Evolutionary conservation across 805 yeast genomes (phyloP).

Genomic region (Ogataea parapolymorpha): DNA sequence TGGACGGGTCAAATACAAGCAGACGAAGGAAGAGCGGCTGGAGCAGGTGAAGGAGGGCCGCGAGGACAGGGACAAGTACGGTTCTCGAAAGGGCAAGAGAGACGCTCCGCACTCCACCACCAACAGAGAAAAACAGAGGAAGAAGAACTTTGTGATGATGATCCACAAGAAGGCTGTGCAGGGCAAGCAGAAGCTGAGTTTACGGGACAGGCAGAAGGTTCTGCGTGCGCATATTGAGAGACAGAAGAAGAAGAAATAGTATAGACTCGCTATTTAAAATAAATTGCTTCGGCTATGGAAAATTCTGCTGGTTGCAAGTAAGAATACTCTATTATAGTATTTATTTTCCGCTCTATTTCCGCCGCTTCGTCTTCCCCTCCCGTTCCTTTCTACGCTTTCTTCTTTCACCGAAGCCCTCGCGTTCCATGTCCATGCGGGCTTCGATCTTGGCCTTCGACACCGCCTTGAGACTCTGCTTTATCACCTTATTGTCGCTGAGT

Average conservation of each 20-base stretch:
- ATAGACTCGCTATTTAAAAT: neutral
- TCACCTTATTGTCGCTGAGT: conserved; percentile 73
- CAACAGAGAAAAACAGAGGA: conserved; percentile 91
- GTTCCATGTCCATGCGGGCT: conserved; percentile 90
- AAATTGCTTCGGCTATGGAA: no score
- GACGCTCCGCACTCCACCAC: conserved; percentile 85
- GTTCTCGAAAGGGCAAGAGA: conserved; percentile 80
- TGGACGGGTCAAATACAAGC: conserved; percentile 81
- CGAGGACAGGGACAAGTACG: conserved; percentile 88
- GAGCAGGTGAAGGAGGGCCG: conserved; percentile 87
- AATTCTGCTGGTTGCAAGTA: no score
- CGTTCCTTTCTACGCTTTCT: conserved; percentile 21
- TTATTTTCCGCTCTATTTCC: neutral
- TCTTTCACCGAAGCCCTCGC: conserved; percentile 78
- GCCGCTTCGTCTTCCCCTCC: conserved; percentile 11
- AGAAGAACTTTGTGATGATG: conserved; percentile 99
- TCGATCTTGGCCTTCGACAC: conserved; percentile 86
- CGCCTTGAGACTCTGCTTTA: conserved; percentile 63
- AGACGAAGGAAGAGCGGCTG: conserved; percentile 84
- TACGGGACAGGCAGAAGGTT: conserved; percentile 86
- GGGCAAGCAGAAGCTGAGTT: conserved; percentile 87
- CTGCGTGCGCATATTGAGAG: conserved; percentile 81
- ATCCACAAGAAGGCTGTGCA: conserved; percentile 92
- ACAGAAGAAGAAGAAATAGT: conserved; percentile 76
- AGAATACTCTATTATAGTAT: no score